Conservation (phyloP, 331 rosid species). For the Quercus tomentella region DNA sequence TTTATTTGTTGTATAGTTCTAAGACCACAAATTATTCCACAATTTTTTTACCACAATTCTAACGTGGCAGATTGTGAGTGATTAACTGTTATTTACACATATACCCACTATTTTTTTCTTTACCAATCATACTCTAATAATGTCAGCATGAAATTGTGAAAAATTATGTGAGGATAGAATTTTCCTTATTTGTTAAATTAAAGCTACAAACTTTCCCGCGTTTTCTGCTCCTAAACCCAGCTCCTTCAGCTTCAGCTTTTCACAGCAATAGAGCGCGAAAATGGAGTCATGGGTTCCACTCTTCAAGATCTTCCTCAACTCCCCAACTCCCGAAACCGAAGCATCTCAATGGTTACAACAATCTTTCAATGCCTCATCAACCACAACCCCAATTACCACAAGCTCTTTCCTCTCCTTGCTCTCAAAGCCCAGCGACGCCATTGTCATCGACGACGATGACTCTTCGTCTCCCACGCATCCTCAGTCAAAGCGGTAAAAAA, state of each 20-base stretch:
- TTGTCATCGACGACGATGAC: neutral
- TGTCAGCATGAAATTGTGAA: too few relatives aligned
- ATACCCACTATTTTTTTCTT: too few relatives aligned
- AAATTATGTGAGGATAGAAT: too few relatives aligned
- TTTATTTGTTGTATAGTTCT: too few relatives aligned
- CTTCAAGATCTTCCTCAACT: conserved; percentile 33
- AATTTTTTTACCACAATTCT: too few relatives aligned
- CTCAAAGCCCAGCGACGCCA: conserved; percentile 27
- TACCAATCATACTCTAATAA: too few relatives aligned
- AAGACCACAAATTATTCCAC: too few relatives aligned
- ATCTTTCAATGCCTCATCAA: conserved; percentile 19
- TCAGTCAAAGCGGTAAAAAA: conserved; percentile 5
- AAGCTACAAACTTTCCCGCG: conserved; percentile 22
- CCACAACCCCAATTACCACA: conserved; percentile 25
- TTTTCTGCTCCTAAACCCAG: neutral
- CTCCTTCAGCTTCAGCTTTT: neutral
- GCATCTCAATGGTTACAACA: conserved; percentile 33
- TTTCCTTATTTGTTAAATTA: too few relatives aligned
- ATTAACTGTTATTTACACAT: too few relatives aligned
- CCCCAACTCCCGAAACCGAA: conserved; percentile 34
- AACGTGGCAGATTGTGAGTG: too few relatives aligned
- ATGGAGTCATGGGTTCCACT: conserved; percentile 39
- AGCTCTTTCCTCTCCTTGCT: conserved; percentile 33
- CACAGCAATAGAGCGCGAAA: neutral
- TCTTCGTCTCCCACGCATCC: conserved; percentile 4